Evolutionary conservation across 169 alveolate genomes (phyloP), one percentile per base, ranked within the genome.

Genomic region (Plasmodium yoelii): DNA sequence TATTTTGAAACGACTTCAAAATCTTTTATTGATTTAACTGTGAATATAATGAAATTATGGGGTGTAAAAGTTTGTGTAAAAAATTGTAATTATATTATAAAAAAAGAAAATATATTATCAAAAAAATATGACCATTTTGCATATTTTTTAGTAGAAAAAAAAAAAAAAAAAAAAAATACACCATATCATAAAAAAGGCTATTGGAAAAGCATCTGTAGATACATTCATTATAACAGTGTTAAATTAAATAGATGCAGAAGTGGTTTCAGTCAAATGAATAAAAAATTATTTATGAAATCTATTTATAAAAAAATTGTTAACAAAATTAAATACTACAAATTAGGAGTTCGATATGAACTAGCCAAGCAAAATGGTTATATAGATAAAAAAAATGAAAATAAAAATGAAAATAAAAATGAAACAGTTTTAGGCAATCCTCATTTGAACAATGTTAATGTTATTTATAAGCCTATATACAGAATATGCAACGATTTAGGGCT

Each of bases 1-100:
- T 15, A 13, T 12, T 73, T 73, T 67, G 61, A 47, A 18, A 73
- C 88, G 0, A 73, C 88, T 2, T 73, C 88, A 57, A 73, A 73
- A 22, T 22, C 88, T 18, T 73, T 60, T 28, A 73, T 73, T 24
- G 88, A 73, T 73, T 18, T 73, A 73, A 73, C 88, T 4, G 51
- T 73, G 24, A 57, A 26, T 26, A 56, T 73, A 18, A 73, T 73
- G 88, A 73, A 61, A 15, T 44, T 26, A 13, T 73, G 88, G 88
- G 88, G 88, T 5, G 73, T 73, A 51, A 10, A 60, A 13, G 61
- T 73, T 5, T 2, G 12, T 4, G 42, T 73, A 24, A 34, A 60
- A 73, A 73, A 53, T 53, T 6, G 15, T 18, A 44, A 34, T 12
- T 73, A 73, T 44, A 13, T 42, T 57, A 7, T 73, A 9, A 59